Base-by-base conservation (phyloP, 78 protist species). In the Guillardia theta region DNA sequence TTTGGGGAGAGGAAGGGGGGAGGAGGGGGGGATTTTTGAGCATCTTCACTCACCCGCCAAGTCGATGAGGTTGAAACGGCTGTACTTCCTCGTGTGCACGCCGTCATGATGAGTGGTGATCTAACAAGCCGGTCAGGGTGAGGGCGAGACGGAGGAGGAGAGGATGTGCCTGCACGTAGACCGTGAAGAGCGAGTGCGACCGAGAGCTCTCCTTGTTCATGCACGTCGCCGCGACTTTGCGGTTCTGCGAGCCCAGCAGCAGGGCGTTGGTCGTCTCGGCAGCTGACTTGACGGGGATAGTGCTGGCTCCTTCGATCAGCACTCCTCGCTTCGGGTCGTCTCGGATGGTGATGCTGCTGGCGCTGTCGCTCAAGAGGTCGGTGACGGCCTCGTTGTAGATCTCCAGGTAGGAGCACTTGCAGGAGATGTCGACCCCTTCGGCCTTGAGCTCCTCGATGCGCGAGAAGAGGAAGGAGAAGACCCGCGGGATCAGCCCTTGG, bases 141-240 rank as follows among this genome's bases (percentile, higher is more conserved):
- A n/a, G n/a, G n/a, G n/a, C n/a, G n/a, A n/a, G n/a, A n/a, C n/a
- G n/a, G n/a, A n/a, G n/a, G n/a, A n/a, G n/a, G n/a, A n/a, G n/a
- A n/a, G n/a, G n/a, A 19, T 12, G 24, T 33, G 30, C 33, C 93
- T 92, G 93, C 58, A 96, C 50, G 80, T 77, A 76, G 76, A 96
- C 45, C 3, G 97, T 95, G 54, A 97, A 92, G 33, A 97, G 95
- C 44, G 80, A 45, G 94, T 97, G 98, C n/a, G 98, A 97, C 39
- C 98, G 96, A 5, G 94, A 70, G 21, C 94, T 70, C 33, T 90
- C 94, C 36, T 48, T 37, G 92, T 97, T 97, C 94, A 95, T 87
- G 22, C 48, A 36, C 5, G 97, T 96, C 9, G 58, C 64, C 0
- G 93, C 96, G 21, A 94, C 95, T 33, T 77, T 54, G 24, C 97